Evolutionary conservation across 75 land plant species (phyloP), one percentile per base, ranked within the genome.

Genomic region (Sequoia sempervirens): DNA sequence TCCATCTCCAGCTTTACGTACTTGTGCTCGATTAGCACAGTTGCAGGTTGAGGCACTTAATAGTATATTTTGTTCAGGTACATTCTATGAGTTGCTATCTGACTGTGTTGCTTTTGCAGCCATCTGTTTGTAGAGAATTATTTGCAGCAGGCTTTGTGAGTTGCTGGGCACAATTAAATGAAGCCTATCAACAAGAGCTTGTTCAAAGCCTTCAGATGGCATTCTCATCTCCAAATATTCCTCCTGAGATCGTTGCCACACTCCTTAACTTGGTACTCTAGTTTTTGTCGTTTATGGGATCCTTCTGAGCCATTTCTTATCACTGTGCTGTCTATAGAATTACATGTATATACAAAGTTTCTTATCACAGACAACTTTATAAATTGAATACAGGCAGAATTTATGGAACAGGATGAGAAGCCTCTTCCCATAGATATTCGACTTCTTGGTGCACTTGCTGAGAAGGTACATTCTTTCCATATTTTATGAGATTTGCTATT

Each of bases 71-170:
- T 76, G 32, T n/a, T 66, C 32, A 6, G 43, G 18, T 36, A 20
- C 34, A 10, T 66, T 81, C 23, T 66, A 32, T 40, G 80, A 45
- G 9, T 43, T 26, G 5, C 7, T 43, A 78, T 40, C 50, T 78
- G 28, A 70, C 54, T 78, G 15, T 80, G 32, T 75, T 28, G 3
- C 20, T 87, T 81, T 78, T 86, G 85, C 90, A 98, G 99, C 99
- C 99, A 70, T 89, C 90, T 88, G 94, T 98, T 78, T 99, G 99
- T 61, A 87, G 97, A 41, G 99, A 98, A 88, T 86, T 98, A 84
- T 98, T 98, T 95, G 97, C 99, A 18, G 99, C 98, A 88, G 99
- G 98, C 56, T 98, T 98, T 90, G 99, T 95, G 37, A 98, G 99
- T 85, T 98, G 99, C 83, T 98, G 99, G 99, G 87, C 94, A 32